phyloP scores from a whole-genome alignment of 768 basidiomycete species.

The Cyclocybe aegerita region DNA sequence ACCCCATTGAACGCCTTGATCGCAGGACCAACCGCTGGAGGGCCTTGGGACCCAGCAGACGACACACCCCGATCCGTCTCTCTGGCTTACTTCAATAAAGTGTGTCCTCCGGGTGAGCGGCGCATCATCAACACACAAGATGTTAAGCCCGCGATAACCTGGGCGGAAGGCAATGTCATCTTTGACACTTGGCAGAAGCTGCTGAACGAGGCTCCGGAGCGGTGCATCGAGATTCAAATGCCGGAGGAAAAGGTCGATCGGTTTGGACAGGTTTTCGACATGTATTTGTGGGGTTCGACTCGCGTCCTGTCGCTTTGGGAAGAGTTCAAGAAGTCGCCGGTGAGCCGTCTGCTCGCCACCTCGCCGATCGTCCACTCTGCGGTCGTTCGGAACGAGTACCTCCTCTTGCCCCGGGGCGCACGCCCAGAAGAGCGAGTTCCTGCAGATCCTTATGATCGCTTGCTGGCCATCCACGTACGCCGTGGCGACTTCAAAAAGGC shows the following conservation, averaged over 20 bases:
- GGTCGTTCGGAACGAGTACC: slow-evolving; percentile 39
- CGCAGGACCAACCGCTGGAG: slow-evolving; percentile 46
- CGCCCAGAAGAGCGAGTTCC: slow-evolving; percentile 24
- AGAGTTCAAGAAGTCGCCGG: slow-evolving; percentile 38
- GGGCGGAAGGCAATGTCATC: slow-evolving; percentile 30
- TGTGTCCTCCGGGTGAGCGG: slow-evolving; percentile 43
- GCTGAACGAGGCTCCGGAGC: slow-evolving; percentile 38
- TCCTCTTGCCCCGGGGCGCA: slow-evolving; percentile 31
- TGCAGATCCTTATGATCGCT: slow-evolving; percentile 35
- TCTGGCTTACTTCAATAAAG: slow-evolving; percentile 40
- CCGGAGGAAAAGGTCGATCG: slow-evolving; percentile 31
- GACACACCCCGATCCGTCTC: slow-evolving; percentile 47
- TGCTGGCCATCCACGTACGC: slow-evolving; percentile 50
- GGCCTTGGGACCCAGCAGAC: slow-evolving; percentile 40
- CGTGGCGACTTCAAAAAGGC: slow-evolving; percentile 50
- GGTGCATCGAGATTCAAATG: slow-evolving; percentile 43
- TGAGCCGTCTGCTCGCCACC: slow-evolving; percentile 36
- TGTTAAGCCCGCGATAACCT: slow-evolving; percentile 35
- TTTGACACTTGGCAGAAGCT: slow-evolving; percentile 40
- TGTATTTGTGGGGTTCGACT: slow-evolving; percentile 37
- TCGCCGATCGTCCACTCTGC: slow-evolving; percentile 41
- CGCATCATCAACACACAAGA: slow-evolving; percentile 37
- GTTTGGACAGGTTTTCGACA: slow-evolving; percentile 43
- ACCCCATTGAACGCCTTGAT: slow-evolving; percentile 47
- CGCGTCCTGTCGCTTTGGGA: slow-evolving; percentile 44